Evolutionary conservation across 805 yeast species (phyloP), one percentile per base, ranked within the genome.

Genomic region (Candida maesae): DNA sequence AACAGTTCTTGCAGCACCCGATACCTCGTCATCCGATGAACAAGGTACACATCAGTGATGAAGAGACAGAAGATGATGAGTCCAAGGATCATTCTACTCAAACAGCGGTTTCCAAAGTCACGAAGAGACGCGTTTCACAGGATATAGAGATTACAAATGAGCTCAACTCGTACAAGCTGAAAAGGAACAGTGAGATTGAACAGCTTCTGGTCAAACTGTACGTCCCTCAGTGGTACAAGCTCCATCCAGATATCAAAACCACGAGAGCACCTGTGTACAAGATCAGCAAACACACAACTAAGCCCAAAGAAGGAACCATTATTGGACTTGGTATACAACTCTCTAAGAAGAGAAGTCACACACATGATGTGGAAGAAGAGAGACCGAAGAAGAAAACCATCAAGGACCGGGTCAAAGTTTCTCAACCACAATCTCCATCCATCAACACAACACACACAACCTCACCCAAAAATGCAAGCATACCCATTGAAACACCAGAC

Each of bases 201-300:
- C 17, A 37, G 21, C 10, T 43, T 5, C 18, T 40, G 3, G 24
- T 50, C 17, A 50, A 47, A 5, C 15, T 52, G n/a, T 27, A 45
- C 23, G 52, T 48, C 13, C 54, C 52, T 7, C 6, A 16, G 6
- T 43, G 41, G 38, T 51, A 39, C 36, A 45, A 45, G 28, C 29
- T 35, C 13, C 24, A 41, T 15, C 39, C 44, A 10, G 36, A 37
- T 13, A 12, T 19, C 23, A 37, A 34, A 25, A 9, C 15, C 19
- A 28, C 30, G 16, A 42, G 19, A 23, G 19, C 37, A 3, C 15
- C 30, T 6, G 28, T 35, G 3, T 34, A 36, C 25, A 41, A 35
- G 35, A 42, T 42, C 36, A 42, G 34, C 36, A 42, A 34, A 15
- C n/a, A n/a, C n/a, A n/a, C n/a, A n/a, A n/a, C n/a, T n/a, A n/a